Evolutionary conservation across 495 filamentous ascomycete genomes (phyloP), one percentile per base, ranked within the genome.

Genomic region (Penicillium paradoxum): DNA sequence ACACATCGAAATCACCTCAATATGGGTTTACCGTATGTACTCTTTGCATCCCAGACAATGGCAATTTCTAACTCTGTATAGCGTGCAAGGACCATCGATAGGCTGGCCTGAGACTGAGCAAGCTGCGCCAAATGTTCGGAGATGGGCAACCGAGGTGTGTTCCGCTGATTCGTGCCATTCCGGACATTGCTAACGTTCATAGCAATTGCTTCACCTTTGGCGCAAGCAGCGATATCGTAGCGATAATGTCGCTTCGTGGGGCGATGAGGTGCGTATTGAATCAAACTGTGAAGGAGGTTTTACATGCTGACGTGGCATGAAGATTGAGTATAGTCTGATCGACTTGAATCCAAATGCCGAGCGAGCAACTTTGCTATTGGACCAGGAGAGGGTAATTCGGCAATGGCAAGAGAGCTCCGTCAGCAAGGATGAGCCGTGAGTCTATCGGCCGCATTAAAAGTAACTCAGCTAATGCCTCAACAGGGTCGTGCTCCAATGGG

Each of bases 401-500:
- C 15, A 34, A 24, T 44, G 38, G 38, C 24, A 52, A 25, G 13
- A 32, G 36, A 37, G 33, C 9, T 2, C 45, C 0, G 21, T 21
- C 21, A 48, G 45, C 45, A 15, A 38, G 21, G 33, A 36, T 21
- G 32, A 36, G 3, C 45, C 45, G 45, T 48, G n/a, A 18, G 45
- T 38, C 25, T 19, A 19, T 10, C 27, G 6, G 19, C 14, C n/a
- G 42, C 29, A 8, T 27, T 7, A n/a, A n/a, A n/a, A 27, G 25
- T 2, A 18, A 2, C 14, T 22, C 9, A 39, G 7, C 45, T 38
- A 17, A 48, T 17, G 6, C n/a, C 3, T 9, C 9, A 11, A 27
- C 13, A 48, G 45, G 3, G 33, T 48, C 15, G 21, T 33, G 2
- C 36, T 55, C 11, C 53, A 55, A 33, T 55, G 46, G 45, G 53